These are phyloP conservation scores for Aspergillus sparsus DNA, from an alignment of 495 filamentous ascomycete genomes.

Conservation along the genomic window DNA sequence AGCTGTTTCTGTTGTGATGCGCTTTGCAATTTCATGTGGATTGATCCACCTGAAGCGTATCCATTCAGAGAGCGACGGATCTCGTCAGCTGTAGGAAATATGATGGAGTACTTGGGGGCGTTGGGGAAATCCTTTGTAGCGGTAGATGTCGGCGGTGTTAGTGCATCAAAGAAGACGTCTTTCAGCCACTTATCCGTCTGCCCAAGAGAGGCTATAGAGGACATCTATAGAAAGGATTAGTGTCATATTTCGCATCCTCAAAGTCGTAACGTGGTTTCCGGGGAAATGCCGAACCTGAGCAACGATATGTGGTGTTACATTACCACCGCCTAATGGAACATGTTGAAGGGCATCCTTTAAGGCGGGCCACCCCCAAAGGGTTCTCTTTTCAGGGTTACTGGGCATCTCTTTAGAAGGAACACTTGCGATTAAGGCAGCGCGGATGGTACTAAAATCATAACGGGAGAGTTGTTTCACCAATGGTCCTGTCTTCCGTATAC, in stretches of 20 bases:
- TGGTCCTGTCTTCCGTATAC: constrained; percentile 49
- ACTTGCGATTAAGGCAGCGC: constrained; percentile 75
- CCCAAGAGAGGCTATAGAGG: constrained; percentile 81
- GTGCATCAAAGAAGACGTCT: constrained; percentile 61
- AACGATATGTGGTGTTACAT: constrained; percentile 58
- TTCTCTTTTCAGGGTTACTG: constrained; percentile 34
- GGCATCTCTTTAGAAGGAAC: constrained; percentile 67
- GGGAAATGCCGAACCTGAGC: constrained; percentile 50
- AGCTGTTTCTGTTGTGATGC: constrained; percentile 72
- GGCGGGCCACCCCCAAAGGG: constrained; percentile 74
- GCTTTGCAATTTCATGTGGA: constrained; percentile 77
- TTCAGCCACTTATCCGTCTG: constrained; percentile 73
- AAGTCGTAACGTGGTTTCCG: not conserved
- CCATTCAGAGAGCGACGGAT: constrained; percentile 80
- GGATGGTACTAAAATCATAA: constrained; percentile 71
- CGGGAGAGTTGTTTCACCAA: constrained; percentile 57
- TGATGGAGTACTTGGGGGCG: constrained; percentile 52
- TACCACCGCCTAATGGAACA: constrained; percentile 38
- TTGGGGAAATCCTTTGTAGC: constrained; percentile 3
- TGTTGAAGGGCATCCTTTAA: constrained; percentile 59
- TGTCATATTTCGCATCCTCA: not conserved
- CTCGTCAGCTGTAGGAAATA: constrained; percentile 80
- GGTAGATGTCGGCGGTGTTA: constrained; percentile 32
- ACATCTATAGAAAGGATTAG: constrained; percentile 45
- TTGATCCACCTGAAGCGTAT: constrained; percentile 74